Evolutionary conservation across 2,329 filamentous ascomycete genomes (phyloP).

Genomic region (Cyphellophora attinorum): DNA sequence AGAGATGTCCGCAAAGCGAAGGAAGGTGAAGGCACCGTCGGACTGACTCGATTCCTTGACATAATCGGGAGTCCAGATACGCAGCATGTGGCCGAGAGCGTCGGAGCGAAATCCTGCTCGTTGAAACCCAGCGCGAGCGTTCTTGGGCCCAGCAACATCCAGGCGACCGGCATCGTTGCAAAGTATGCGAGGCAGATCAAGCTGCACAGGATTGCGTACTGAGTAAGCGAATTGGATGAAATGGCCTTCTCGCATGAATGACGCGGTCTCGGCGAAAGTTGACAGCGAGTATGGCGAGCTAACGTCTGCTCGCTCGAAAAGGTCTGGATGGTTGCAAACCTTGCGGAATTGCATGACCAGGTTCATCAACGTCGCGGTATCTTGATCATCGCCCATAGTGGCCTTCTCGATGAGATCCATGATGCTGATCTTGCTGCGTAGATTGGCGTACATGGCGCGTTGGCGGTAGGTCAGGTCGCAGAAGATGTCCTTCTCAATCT

Average conservation of each 20-base stretch:
- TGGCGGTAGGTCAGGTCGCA: constrained; percentile 96
- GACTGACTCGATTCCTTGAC: constrained; percentile 54
- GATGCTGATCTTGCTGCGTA: constrained; percentile 95
- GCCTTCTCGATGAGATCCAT: constrained; percentile 98
- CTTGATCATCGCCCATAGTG: constrained; percentile 84
- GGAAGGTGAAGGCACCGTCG: constrained; percentile 66
- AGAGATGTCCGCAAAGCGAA: constrained; percentile 75
- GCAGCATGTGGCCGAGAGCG: constrained; percentile 73
- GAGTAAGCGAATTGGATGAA: constrained; percentile 78
- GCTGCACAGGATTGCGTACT: constrained; percentile 76
- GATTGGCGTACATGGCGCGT: constrained; percentile 80
- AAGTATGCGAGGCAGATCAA: constrained; percentile 70
- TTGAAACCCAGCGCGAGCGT: constrained; percentile 45
- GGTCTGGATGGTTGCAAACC: constrained; percentile 95
- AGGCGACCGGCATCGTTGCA: constrained; percentile 72
- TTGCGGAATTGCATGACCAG: constrained; percentile 99
- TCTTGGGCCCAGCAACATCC: constrained; percentile 62
- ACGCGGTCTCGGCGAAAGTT: constrained; percentile 90
- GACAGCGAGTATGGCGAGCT: constrained; percentile 73
- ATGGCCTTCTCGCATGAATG: constrained; percentile 80
- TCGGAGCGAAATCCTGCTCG: constrained; percentile 63
- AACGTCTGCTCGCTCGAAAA: constrained; percentile 91
- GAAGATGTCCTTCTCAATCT: constrained; percentile 94
- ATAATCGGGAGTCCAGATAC: constrained; percentile 78
- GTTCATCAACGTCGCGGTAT: constrained; percentile 96